These are phyloP conservation scores for Aspergillus sp. DNA, from an alignment of 2,329 filamentous ascomycete species.

Conservation along the genomic window DNA sequence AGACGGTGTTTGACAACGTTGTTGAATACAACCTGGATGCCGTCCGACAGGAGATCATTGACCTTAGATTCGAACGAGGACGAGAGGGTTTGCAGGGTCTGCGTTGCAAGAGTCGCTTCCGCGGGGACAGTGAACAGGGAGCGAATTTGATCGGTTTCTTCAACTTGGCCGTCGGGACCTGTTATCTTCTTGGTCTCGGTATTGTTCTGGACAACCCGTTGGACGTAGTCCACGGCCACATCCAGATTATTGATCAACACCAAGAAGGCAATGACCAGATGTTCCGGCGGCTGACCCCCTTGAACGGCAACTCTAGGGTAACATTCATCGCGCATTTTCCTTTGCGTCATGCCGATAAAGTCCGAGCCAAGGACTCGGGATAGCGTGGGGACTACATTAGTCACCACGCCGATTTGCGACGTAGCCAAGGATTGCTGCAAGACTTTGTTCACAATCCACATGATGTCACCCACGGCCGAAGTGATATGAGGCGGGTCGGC, in stretches of 20 bases:
- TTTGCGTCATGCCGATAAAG: conserved; percentile 95
- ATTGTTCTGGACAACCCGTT: conserved; percentile 74
- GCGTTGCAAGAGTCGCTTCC: conserved; percentile 69
- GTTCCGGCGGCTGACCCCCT: conserved; percentile 81
- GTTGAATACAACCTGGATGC: conserved; percentile 80
- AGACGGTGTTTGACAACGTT: conserved; percentile 84
- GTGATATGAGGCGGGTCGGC: conserved; percentile 87
- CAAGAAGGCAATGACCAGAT: conserved; percentile 83
- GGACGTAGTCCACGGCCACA: conserved; percentile 84
- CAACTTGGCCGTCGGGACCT: conserved; percentile 16
- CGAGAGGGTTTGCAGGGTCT: conserved; percentile 67
- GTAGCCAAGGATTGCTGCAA: conserved; percentile 84
- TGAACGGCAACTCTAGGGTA: conserved; percentile 79
- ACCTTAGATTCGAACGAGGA: conserved; percentile 74
- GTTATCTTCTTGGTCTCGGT: conserved; percentile 44
- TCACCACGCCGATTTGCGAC: conserved; percentile 74
- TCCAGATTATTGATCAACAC: conserved; percentile 96
- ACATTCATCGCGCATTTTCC: conserved; percentile 94
- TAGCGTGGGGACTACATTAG: conserved; percentile 74
- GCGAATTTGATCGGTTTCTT: conserved; percentile 44
- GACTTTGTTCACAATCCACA: conserved; percentile 97
- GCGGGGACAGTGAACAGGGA: conserved; percentile 78
- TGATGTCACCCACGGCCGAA: conserved; percentile 94
- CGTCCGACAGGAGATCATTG: conserved; percentile 78
- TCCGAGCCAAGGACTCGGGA: conserved; percentile 80